phyloP scores from a whole-genome alignment of 345 rosid genomes.

The Erucastrum elatum region DNA sequence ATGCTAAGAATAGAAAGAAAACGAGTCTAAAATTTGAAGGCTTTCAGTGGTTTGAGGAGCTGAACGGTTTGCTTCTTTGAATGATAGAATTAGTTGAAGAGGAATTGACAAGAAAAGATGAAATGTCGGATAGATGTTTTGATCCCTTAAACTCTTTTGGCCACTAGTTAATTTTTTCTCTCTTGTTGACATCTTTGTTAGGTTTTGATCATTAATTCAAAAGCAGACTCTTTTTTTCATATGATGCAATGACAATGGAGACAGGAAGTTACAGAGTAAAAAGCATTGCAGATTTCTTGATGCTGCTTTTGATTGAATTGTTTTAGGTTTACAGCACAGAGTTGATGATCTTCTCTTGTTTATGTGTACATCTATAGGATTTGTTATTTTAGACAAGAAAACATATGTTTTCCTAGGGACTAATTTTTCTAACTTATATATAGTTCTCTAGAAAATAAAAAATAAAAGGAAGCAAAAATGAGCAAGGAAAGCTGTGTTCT shows the following conservation, averaged over 20 bases:
- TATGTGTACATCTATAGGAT: constrained; percentile 31
- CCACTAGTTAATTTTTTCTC: constrained; percentile 28
- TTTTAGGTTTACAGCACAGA: constrained; percentile 26
- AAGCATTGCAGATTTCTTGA: constrained; percentile 11
- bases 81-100: constrained; percentile 28
- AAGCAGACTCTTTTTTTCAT: not conserved
- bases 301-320: constrained; percentile 23
- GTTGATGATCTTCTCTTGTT: constrained; percentile 26
- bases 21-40: constrained; percentile 43
- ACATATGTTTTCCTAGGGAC: constrained; percentile 10
- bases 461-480: constrained; percentile 39
- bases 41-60: constrained; percentile 44
- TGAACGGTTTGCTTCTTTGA: constrained; percentile 43
- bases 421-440: constrained; percentile 18
- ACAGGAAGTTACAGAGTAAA: constrained; percentile 3
- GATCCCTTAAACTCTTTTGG: constrained; percentile 13
- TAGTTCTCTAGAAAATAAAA: constrained; percentile 26
- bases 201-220: constrained; percentile 11
- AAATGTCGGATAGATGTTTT: constrained; percentile 37
- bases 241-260: constrained; percentile 15
- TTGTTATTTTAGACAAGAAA: constrained; percentile 14
- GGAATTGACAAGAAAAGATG: constrained; percentile 31
- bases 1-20: constrained; percentile 39
- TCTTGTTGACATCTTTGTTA: constrained; percentile 29
- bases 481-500: constrained; percentile 70